A percentile compares a stretch with the other conserved stretches of the same genome.
Evolutionary conservation across 164 flowering plant species (phyloP).

Genomic region (Magnolia kwangsiensis): DNA sequence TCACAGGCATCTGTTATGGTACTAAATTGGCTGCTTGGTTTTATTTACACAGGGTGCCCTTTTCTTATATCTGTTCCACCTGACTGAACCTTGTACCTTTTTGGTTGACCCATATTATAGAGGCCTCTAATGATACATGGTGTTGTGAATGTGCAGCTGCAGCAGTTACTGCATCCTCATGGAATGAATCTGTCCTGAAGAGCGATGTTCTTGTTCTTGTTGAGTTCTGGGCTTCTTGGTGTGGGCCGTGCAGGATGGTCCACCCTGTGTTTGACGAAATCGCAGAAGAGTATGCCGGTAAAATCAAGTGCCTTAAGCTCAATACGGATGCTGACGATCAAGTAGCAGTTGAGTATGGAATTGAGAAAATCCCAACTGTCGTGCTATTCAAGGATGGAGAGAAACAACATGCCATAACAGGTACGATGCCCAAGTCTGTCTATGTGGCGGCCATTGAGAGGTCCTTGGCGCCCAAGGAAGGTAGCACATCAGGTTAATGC

Average conservation of each 20-base stretch:
- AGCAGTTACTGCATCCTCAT: constrained; percentile 57
- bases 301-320: constrained; percentile 56
- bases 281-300: constrained; percentile 65
- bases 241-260: constrained; percentile 97
- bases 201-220: constrained; percentile 75
- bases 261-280: constrained; percentile 79
- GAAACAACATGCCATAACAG: constrained; percentile 58
- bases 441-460: constrained; percentile 71
- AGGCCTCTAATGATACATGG: no score
- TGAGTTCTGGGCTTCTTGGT: constrained; percentile 87
- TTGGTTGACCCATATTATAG: no score
- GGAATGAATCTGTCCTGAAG: constrained; percentile 54
- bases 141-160: constrained; percentile 48
- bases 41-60: no score
- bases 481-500: not conserved
- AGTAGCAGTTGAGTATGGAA: constrained; percentile 58
- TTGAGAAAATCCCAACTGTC: constrained; percentile 82
- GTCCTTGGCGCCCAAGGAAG: constrained; percentile 35
- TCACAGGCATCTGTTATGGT: no score
- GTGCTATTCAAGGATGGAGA: constrained; percentile 74
- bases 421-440: constrained; percentile 87
- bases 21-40: no score
- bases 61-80: no score
- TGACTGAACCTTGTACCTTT: no score
- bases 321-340: constrained; percentile 54